Evolutionary conservation across 352 stramenopile species (phyloP).

Genomic region (Pythium guiyangense): DNA sequence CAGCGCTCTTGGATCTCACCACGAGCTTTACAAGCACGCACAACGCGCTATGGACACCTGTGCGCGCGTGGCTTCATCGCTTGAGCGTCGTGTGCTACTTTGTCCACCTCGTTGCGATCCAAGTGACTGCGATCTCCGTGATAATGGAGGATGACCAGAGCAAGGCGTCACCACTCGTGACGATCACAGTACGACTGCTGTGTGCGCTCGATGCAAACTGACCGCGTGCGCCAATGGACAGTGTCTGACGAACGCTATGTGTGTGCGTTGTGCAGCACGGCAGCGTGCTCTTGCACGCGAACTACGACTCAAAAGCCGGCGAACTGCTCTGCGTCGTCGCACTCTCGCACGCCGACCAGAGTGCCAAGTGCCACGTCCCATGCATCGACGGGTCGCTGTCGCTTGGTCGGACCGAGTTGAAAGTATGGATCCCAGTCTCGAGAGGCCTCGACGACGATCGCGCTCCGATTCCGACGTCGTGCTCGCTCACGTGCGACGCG

Average conservation of each 20-base stretch:
- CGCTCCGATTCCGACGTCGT: conserved; percentile 16
- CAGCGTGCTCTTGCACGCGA: conserved; percentile 17
- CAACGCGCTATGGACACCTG: conserved; percentile 30
- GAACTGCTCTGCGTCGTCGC: conserved; percentile 18
- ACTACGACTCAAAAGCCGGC: conserved; percentile 15
- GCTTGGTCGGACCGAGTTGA: conserved; percentile 24
- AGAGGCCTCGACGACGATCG: conserved; percentile 8
- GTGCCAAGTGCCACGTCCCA: not conserved
- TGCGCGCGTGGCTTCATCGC: conserved; percentile 36
- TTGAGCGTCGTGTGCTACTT: conserved; percentile 30
- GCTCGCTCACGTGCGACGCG: conserved; percentile 2
- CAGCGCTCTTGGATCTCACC: conserved; percentile 18
- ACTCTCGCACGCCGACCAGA: conserved; percentile 10
- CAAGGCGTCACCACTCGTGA: conserved; percentile 7
- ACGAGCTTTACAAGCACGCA: conserved; percentile 25
- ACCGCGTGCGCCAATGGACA: not conserved
- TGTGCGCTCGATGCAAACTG: not conserved
- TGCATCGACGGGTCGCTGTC: conserved; percentile 5
- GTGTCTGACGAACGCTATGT: conserved; percentile 2
- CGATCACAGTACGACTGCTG: conserved; percentile 4
- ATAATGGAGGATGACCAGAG: conserved; percentile 23
- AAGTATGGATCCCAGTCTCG: conserved; percentile 20
- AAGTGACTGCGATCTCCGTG: conserved; percentile 23
- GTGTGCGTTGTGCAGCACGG: conserved; percentile 16
- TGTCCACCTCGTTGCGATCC: conserved; percentile 28